phyloP scores from a whole-genome alignment of 345 rosid species.

The rapeseed (Brassica napus) region Da-Ae NC_063439.1:22200501-22201000 shows the following conservation, averaged over 20 bases:
- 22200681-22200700: slow-evolving; percentile 62
- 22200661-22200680: slow-evolving; percentile 70
- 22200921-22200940: slow-evolving; percentile 23
- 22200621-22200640: slow-evolving; percentile 61
- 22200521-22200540: slow-evolving; percentile 64
- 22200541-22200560: slow-evolving; percentile 64
- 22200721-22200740: slow-evolving; percentile 57
- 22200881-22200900: slow-evolving; percentile 29
- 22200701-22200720: slow-evolving; percentile 75
- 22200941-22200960: slow-evolving; percentile 29
- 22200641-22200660: slow-evolving; percentile 57
- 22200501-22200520: slow-evolving; percentile 73
- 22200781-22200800: slow-evolving; percentile 52
- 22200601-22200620: slow-evolving; percentile 55
- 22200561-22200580: slow-evolving; percentile 66
- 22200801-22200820: slow-evolving; percentile 63
- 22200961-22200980: slow-evolving; percentile 18
- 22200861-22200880: slow-evolving; percentile 18
- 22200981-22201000: slow-evolving; percentile 32
- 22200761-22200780: slow-evolving; percentile 49
- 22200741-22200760: slow-evolving; percentile 75
- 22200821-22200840: slow-evolving; percentile 33
- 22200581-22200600: slow-evolving; percentile 39
- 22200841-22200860: background rate
- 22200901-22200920: slow-evolving; percentile 23